A percentile compares a stretch with the other conserved stretches of the same genome.
phyloP scores from a whole-genome alignment of 2,329 filamentous ascomycete species.

The Beauveria brongniartii region DNA sequence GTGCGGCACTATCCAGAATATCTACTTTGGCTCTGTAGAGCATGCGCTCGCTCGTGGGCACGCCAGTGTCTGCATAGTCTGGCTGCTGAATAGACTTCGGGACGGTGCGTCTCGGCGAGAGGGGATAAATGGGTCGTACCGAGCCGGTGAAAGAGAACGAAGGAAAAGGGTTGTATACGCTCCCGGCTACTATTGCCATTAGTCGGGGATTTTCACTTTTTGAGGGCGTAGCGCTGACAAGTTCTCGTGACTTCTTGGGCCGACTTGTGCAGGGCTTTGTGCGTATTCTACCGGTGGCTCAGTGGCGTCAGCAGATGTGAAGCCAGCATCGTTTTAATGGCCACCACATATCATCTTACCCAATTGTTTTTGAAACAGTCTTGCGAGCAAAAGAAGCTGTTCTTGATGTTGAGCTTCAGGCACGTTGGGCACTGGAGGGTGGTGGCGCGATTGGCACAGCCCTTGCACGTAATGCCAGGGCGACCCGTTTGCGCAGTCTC shows the following conservation, averaged over 20 bases:
- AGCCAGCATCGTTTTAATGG: not conserved
- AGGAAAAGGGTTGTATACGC: constrained; percentile 83
- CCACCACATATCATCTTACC: constrained; percentile 47
- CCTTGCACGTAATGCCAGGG: constrained; percentile 22
- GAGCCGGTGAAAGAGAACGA: constrained; percentile 73
- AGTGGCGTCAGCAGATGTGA: constrained; percentile 4
- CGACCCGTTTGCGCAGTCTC: not conserved
- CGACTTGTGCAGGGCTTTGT: constrained; percentile 66
- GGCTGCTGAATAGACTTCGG: constrained; percentile 75
- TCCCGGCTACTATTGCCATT: constrained; percentile 77
- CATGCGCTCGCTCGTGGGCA: constrained; percentile 51
- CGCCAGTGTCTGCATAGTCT: constrained; percentile 81
- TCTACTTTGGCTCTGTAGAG: constrained; percentile 74
- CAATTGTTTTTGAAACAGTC: constrained; percentile 99
- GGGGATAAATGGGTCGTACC: constrained; percentile 77
- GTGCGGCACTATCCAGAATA: constrained; percentile 68
- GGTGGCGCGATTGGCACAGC: constrained; percentile 81
- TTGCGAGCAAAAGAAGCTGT: constrained; percentile 95
- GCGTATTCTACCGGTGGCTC: constrained; percentile 51
- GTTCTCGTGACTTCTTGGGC: constrained; percentile 31
- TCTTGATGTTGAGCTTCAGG: constrained; percentile 75
- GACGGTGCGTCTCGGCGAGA: constrained; percentile 63
- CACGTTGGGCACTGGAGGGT: constrained; percentile 90
- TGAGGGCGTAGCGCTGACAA: constrained; percentile 31
- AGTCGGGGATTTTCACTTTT: constrained; percentile 64